Percentiles rank a stretch among this genome's conserved stretches.
phyloP scores from a whole-genome alignment of 129 eudicot genomes.

The Saussurea involucrata region DNA sequence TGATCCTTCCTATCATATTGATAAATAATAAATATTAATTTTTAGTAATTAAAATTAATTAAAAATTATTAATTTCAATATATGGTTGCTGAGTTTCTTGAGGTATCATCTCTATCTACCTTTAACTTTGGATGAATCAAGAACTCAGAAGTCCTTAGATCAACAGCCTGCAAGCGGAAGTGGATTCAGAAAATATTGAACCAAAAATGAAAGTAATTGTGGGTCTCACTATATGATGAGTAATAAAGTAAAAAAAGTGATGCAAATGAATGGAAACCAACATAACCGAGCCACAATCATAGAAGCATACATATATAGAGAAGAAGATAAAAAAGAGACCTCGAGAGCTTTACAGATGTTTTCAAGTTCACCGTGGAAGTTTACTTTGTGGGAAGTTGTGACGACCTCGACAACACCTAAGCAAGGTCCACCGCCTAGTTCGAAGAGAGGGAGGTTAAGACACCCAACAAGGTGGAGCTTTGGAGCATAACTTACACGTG shows the following conservation, averaged over 20 bases:
- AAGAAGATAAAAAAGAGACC: conserved; percentile 38
- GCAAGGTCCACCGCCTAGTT: conserved; percentile 61
- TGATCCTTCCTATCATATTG: too few species aligned
- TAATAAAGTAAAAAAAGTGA: not conserved
- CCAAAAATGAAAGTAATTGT: conserved; percentile 3
- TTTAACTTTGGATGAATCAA: conserved; percentile 40
- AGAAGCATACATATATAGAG: not conserved
- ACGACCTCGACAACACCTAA: conserved; percentile 81
- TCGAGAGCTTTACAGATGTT: conserved; percentile 78
- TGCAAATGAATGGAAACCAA: not conserved
- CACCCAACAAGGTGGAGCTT: conserved; percentile 60
- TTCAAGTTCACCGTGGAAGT: conserved; percentile 58
- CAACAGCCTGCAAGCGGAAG: conserved; percentile 60
- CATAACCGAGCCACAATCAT: not conserved
- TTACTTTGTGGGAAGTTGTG: conserved; percentile 48
- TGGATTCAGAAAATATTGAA: conserved; percentile 16
- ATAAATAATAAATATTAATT: too few species aligned
- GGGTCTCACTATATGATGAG: not conserved
- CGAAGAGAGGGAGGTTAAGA: conserved; percentile 74
- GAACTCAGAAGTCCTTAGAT: conserved; percentile 55
- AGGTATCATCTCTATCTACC: conserved; percentile 31
- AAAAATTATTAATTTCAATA: too few species aligned
- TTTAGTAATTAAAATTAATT: too few species aligned
- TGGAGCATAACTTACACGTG: conserved; percentile 48
- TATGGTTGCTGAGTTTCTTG: not conserved